These are phyloP conservation scores for Leishmania lainsoni DNA, from an alignment of 208 protist species.

Conservation along the genomic window DNA sequence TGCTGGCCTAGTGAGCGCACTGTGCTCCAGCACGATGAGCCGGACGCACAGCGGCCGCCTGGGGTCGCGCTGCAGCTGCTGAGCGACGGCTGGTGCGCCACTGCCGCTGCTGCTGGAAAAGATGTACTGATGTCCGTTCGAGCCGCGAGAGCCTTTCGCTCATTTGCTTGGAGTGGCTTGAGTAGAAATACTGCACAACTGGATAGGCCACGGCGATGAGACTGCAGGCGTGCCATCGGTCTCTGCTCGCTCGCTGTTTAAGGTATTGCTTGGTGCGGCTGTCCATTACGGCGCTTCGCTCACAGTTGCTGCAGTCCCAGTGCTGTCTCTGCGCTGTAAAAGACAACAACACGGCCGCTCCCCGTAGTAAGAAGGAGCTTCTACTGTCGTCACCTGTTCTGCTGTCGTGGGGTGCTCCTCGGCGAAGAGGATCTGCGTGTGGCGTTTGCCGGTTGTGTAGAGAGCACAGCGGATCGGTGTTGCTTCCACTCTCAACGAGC, in stretches of 20 bases:
- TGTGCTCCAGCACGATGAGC: neutral
- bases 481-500: neutral
- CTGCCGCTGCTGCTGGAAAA: neutral
- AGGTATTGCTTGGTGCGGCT: neutral
- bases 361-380: constrained; percentile 9
- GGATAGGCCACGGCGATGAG: constrained; percentile 5
- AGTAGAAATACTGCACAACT: constrained; percentile 8
- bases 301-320: neutral
- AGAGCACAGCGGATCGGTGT: neutral
- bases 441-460: neutral
- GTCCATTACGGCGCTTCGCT: neutral
- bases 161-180: neutral
- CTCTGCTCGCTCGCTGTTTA: neutral
- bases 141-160: neutral
- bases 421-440: neutral
- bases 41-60: neutral
- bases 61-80: neutral
- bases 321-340: constrained; percentile 6
- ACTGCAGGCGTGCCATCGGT: constrained; percentile 5
- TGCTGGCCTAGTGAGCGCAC: constrained; percentile 8
- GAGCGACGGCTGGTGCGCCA: neutral
- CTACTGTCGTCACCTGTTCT: neutral
- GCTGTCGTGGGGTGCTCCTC: neutral
- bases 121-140: neutral
- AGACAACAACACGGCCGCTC: constrained; percentile 19